Percentiles rank a stretch among this genome's conserved stretches.
These are phyloP conservation scores for Neofusicoccum umdonicola DNA, from an alignment of 2,329 filamentous ascomycete genomes.

Conservation along the genomic window DNA sequence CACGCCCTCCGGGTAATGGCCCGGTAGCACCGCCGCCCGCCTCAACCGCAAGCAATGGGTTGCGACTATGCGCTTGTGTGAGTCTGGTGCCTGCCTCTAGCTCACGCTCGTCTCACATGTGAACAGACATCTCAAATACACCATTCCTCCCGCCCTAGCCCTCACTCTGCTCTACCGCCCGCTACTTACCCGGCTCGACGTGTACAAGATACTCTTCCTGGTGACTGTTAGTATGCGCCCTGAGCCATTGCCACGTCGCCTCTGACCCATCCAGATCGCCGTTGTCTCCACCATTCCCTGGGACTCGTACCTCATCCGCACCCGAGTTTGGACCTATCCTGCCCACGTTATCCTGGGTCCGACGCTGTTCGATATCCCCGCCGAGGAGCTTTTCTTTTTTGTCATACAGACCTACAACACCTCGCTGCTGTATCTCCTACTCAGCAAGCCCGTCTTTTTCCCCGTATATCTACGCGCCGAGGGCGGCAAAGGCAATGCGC, in stretches of 20 bases:
- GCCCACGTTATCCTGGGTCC: slow-evolving; percentile 61
- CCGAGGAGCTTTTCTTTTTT: slow-evolving; percentile 76
- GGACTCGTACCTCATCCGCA: slow-evolving; percentile 72
- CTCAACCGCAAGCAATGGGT: slow-evolving; percentile 47
- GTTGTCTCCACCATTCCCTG: slow-evolving; percentile 69
- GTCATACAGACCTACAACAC: slow-evolving; percentile 74
- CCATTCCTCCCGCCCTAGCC: slow-evolving; percentile 60
- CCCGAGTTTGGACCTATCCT: slow-evolving; percentile 70
- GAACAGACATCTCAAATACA: slow-evolving; percentile 63
- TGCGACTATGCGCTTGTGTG: slow-evolving; percentile 64
- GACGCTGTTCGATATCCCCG: slow-evolving; percentile 62
- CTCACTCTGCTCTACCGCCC: slow-evolving; percentile 61
- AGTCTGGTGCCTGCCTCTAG: slow-evolving; percentile 28
- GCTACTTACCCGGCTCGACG: slow-evolving; percentile 60
- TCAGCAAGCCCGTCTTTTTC: slow-evolving; percentile 63
- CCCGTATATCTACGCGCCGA: slow-evolving; percentile 51
- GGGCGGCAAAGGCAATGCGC: slow-evolving; percentile 21
- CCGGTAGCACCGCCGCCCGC: slow-evolving; percentile 9
- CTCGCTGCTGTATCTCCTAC: slow-evolving; percentile 63
- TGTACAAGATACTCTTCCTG: slow-evolving; percentile 62
- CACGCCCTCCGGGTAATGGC: slow-evolving; percentile 18
- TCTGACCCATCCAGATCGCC: slow-evolving; percentile 51
- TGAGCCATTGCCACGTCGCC: background rate
- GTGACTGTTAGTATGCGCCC: slow-evolving; percentile 42
- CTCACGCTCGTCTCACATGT: background rate